Base-by-base conservation (phyloP, 2,329 filamentous ascomycete species). In the Penicillium hesseltinei region DNA sequence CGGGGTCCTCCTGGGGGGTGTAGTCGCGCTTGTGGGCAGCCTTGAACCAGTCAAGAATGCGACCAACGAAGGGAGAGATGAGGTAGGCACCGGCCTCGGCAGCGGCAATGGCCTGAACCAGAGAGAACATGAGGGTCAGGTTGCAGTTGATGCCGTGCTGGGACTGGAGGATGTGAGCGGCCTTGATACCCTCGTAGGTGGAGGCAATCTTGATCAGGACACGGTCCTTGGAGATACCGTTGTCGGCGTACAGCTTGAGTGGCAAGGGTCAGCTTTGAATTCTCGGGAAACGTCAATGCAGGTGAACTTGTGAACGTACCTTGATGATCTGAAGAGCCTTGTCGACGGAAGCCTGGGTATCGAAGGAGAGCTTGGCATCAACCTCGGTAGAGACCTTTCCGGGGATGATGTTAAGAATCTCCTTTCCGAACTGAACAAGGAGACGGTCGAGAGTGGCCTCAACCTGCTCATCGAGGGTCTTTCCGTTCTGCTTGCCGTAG, bases 1-100 rank as follows among this genome's bases (percentile, higher is more conserved):
- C 94, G 57, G 94, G 94, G 83, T 99, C 94, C 78, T 96, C 90
- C 79, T 90, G 82, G 77, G 91, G 85, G 76, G 83, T 73, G 87
- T 92, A 99, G 68, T 94, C 90, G 86, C 95, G 92, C 88, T 96
- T 96, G 78, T 87, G 90, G 70, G 87, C 82, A 59, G 91, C 91
- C 91, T 99, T 99, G 90, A 88, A 97, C 93, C 93, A 99, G 82
- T 99, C 94, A 69, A 99, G 90, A 75, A 99, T 99, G 76, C 94
- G 92, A 78, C 94, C 94, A 69, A 99, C 94, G 81, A 97, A 99
- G 78, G 94, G 94, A 50, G 94, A 97, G 83, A 99, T 97, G 75
- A 99, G 90, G 88, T 90, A 97, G 71, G 93, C 92, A 73, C 86
- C 87, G 68, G 94, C 94, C 85, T 99, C 94, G 62, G 94, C 94